Evolutionary conservation across 176 grass and related monocot species (phyloP).

Genomic region (Oropetium thomaeum): DNA sequence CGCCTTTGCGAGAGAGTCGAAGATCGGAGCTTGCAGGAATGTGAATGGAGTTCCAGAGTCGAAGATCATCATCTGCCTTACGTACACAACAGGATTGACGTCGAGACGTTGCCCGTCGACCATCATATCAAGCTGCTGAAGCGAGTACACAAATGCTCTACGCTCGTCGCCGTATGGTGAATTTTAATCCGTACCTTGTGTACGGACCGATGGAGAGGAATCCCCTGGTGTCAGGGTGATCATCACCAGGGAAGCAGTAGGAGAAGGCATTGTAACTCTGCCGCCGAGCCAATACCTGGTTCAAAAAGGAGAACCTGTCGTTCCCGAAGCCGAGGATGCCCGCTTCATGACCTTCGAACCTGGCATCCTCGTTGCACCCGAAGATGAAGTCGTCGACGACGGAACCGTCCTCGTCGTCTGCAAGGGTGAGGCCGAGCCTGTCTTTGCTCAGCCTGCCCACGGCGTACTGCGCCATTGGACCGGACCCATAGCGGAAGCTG

Average conservation of each 20-base stretch:
- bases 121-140: too few species aligned
- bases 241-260: conserved; percentile 27
- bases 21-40: conserved; percentile 8
- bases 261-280: conserved; percentile 14
- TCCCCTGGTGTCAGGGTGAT: background rate
- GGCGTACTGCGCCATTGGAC: conserved; percentile 19
- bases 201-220: conserved; percentile 21
- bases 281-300: conserved; percentile 9
- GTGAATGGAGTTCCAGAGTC: conserved; percentile 13
- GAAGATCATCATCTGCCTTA: too few species aligned
- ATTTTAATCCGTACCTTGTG: too few species aligned
- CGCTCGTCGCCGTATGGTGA: too few species aligned
- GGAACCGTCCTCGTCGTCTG: background rate
- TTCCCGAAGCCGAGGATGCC: conserved; percentile 28
- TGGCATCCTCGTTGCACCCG: conserved; percentile 18
- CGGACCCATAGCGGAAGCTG: conserved; percentile 19
- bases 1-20: background rate
- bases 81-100: too few species aligned
- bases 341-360: background rate
- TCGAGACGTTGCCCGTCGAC: too few species aligned
- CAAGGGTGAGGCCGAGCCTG: conserved; percentile 19
- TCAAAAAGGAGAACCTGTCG: conserved; percentile 25
- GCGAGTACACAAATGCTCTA: too few species aligned
- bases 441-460: conserved; percentile 3
- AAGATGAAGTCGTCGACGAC: conserved; percentile 24